Conservation (phyloP, 345 rosid genomes). For the Murraya koenigii region DNA sequence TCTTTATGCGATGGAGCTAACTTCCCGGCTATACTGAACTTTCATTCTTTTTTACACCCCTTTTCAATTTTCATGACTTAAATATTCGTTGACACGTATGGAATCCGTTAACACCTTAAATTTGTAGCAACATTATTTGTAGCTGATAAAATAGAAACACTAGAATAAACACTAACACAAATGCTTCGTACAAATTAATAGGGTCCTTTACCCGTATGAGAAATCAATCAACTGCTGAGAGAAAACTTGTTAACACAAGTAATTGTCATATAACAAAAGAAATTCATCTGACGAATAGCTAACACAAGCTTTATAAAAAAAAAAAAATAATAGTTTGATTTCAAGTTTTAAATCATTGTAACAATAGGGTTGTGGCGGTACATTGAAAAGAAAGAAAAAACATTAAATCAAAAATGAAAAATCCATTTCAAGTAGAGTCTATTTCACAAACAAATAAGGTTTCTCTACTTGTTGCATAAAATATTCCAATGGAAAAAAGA, state of each 20-base stretch:
- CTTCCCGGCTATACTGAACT: neutral
- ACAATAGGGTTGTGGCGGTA: neutral
- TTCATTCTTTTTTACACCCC: neutral
- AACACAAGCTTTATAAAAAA: too few relatives aligned
- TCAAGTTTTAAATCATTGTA: neutral
- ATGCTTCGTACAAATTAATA: neutral
- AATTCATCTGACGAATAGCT: neutral
- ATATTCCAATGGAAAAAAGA: slow-evolving; percentile 24
- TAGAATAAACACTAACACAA: neutral
- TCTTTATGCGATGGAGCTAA: neutral
- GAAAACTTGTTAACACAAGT: neutral
- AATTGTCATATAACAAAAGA: neutral
- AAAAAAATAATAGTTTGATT: neutral
- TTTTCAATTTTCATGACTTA: neutral
- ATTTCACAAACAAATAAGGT: slow-evolving; percentile 21
- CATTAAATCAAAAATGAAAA: neutral
- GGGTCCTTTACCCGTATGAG: neutral
- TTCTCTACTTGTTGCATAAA: slow-evolving; percentile 19
- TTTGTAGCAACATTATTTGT: neutral
- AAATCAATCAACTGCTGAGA: neutral
- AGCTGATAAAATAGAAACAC: neutral
- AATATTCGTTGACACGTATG: neutral
- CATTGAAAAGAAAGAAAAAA: neutral
- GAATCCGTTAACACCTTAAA: neutral
- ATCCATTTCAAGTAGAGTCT: neutral